Evolutionary conservation across 495 filamentous ascomycete genomes (phyloP).

Genomic region (Chaetomidium leptoderma): DNA sequence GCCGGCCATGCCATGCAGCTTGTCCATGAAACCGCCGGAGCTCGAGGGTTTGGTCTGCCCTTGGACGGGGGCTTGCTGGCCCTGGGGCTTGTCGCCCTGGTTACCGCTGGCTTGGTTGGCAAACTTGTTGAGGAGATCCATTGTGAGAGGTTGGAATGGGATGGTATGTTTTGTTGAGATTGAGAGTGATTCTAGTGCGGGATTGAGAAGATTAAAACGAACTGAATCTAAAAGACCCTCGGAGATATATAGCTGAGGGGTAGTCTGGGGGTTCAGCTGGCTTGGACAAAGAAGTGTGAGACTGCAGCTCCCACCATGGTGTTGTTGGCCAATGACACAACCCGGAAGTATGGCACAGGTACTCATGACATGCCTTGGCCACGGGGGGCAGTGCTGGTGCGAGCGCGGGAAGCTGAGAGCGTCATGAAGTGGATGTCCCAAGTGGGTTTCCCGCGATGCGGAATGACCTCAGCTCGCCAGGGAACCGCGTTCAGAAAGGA

Average conservation of each 20-base stretch:
- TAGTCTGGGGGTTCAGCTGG: constrained; percentile 26
- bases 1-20: constrained; percentile 58
- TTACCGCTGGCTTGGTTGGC: constrained; percentile 18
- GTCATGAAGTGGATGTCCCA: neutral
- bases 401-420: neutral
- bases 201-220: neutral
- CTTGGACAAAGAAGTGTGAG: constrained; percentile 15
- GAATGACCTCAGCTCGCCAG: constrained; percentile 12
- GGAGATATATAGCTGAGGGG: constrained; percentile 22
- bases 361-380: neutral
- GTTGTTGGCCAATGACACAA: constrained; percentile 22
- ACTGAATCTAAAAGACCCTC: neutral
- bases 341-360: no score
- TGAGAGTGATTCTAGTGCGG: neutral
- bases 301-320: constrained; percentile 3
- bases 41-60: constrained; percentile 20
- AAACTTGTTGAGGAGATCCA: constrained; percentile 44
- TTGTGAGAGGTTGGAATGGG: constrained; percentile 13
- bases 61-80: constrained; percentile 17
- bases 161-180: neutral
- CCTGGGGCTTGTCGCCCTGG: constrained; percentile 16
- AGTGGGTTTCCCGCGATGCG: neutral
- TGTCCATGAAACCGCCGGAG: constrained; percentile 45
- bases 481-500: neutral
- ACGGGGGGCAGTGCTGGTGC: constrained; percentile 1